Base-by-base conservation (phyloP, 78 protist species). In the Protostelium mycophagum region DNA sequence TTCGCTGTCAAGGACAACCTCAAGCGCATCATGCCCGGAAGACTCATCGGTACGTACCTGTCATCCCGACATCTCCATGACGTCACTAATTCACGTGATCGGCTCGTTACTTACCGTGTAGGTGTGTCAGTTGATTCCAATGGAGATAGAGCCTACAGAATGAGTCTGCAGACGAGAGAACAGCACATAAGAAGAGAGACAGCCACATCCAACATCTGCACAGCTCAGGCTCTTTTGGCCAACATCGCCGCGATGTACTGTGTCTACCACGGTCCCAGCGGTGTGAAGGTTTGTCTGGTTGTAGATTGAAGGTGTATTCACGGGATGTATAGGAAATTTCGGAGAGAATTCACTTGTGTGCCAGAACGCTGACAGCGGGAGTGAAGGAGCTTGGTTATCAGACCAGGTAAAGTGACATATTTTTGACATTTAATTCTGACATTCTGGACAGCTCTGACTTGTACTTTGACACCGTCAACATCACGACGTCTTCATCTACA, bases 81-180 rank as follows among this genome's bases (percentile, higher is more conserved):
- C 84, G 83, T 86, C 91, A 90, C 85, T 38, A 84, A n/a, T 38
- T 31, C 9, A 1, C 87, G 16, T 31, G 73, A 5, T 29, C 10
- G 25, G 34, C 10, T 34, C 83, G 38, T 51, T 16, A 51, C 73
- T 16, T 25, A 25, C 73, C 73, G 5, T 16, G 5, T 16, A 51
- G 73, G 73, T 94, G 93, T 97, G 37, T n/a, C 90, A 36, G 31
- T 84, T 36, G 99, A 98, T 73, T 51, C 89, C 28, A 38, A 29
- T 35, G 99, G 98, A 36, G 84, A 95, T 73, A 63, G 85, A 28
- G 99, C 99, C 1, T 89, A 86, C 86, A 97, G 99, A 63, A 96
- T 99, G 96, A 95, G 99, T 9, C 96, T 99, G 36, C 99, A 99
- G 96, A 98, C 99, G 36, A 97, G 99, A 87, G 99, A 99, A 93